Conservation (phyloP, 2,329 filamentous ascomycete genomes). For the Fusarium longipes region DNA sequence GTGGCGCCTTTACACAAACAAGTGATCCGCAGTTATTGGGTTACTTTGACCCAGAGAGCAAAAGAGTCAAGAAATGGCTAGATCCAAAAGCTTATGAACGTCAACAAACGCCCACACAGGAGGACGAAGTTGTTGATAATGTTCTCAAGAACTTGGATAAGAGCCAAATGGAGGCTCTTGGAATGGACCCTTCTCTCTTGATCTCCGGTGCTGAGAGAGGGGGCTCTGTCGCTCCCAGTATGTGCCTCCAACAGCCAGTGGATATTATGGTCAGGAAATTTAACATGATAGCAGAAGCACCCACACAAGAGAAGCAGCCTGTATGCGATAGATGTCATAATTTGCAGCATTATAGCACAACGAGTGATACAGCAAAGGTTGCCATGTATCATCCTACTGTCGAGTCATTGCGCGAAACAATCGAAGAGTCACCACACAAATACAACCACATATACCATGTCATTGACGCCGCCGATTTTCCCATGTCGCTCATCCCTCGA, state of each 20-base stretch:
- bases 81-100: slow-evolving; percentile 36
- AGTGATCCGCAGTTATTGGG: slow-evolving; percentile 62
- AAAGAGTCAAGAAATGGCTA: slow-evolving; percentile 62
- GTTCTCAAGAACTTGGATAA: slow-evolving; percentile 57
- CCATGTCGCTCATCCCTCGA: slow-evolving; percentile 87
- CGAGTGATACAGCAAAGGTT: slow-evolving; percentile 55
- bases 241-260: background rate
- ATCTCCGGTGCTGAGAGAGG: slow-evolving; percentile 47
- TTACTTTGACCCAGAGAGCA: slow-evolving; percentile 66
- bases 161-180: slow-evolving; percentile 57
- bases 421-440: slow-evolving; percentile 88
- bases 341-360: slow-evolving; percentile 79
- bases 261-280: background rate
- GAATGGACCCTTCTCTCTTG: slow-evolving; percentile 58
- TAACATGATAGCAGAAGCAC: slow-evolving; percentile 32
- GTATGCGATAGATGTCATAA: slow-evolving; percentile 90
- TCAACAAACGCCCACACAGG: slow-evolving; percentile 41
- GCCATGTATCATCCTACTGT: slow-evolving; percentile 85
- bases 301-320: slow-evolving; percentile 57
- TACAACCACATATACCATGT: slow-evolving; percentile 96
- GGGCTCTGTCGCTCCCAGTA: slow-evolving; percentile 34
- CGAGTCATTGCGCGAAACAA: slow-evolving; percentile 82
- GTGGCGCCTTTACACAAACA: slow-evolving; percentile 72
- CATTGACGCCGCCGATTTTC: slow-evolving; percentile 95
- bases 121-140: slow-evolving; percentile 61